These are phyloP conservation scores for Phytophthora europaea DNA, from an alignment of 352 stramenopile species.

Conservation along the genomic window DNA sequence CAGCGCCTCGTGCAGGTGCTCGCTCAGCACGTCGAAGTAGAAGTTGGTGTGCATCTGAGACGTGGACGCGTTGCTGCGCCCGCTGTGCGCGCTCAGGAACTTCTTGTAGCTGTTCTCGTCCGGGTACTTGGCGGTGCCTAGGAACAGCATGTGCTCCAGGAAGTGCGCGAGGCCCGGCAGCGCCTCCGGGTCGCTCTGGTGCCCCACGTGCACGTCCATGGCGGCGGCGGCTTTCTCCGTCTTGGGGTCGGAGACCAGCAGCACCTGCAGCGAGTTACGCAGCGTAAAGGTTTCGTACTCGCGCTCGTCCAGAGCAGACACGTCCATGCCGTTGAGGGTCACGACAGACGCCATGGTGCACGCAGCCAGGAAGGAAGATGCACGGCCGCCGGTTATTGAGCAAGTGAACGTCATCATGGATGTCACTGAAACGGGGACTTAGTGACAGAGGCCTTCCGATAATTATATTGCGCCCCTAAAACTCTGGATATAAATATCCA, in stretches of 20 bases:
- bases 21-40: constrained; percentile 96
- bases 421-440: too few species aligned
- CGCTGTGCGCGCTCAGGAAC: constrained; percentile 95
- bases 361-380: too few species aligned
- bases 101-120: constrained; percentile 96
- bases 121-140: constrained; percentile 97
- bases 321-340: constrained; percentile 59
- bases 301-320: constrained; percentile 74
- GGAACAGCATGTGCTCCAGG: constrained; percentile 98
- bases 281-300: constrained; percentile 66
- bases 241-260: constrained; percentile 93
- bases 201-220: constrained; percentile 96
- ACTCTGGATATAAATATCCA: too few species aligned
- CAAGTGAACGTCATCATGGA: constrained; percentile 6
- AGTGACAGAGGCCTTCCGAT: too few species aligned
- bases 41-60: constrained; percentile 97
- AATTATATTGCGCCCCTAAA: too few species aligned
- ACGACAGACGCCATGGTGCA: constrained; percentile 45
- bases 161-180: constrained; percentile 94
- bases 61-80: constrained; percentile 97
- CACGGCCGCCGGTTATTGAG: too few species aligned
- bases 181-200: constrained; percentile 90
- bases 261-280: constrained; percentile 66
- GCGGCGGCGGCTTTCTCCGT: constrained; percentile 94
- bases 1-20: constrained; percentile 86